These are phyloP conservation scores for Kazachstania africana DNA, from an alignment of 805 yeast genomes.

Conservation along the genomic window DNA sequence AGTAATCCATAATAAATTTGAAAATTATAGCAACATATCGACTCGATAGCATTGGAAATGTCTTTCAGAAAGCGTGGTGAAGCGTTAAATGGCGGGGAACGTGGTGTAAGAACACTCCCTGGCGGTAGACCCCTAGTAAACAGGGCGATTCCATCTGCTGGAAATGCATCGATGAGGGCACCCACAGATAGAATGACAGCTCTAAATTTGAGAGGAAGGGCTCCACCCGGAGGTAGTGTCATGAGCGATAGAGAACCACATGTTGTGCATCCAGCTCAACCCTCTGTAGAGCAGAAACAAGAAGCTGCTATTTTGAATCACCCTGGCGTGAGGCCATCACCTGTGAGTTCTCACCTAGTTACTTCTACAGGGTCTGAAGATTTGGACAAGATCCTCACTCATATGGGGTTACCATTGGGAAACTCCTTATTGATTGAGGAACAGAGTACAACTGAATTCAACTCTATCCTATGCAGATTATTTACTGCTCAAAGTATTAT, in stretches of 20 bases:
- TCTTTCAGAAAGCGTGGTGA: conserved; percentile 52
- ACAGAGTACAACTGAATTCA: conserved; percentile 78
- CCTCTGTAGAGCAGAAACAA: background rate
- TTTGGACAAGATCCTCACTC: conserved; percentile 62
- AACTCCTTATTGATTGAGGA: conserved; percentile 63
- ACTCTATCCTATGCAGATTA: conserved; percentile 53
- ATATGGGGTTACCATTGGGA: conserved; percentile 81
- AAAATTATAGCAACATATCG: too few relatives aligned
- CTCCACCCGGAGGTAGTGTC: background rate
- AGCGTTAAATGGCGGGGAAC: conserved; percentile 20
- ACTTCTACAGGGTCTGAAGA: conserved; percentile 73
- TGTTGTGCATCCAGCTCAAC: background rate
- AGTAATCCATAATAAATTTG: too few relatives aligned
- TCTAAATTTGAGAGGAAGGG: background rate
- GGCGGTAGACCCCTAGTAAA: too few relatives aligned
- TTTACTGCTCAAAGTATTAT: conserved; percentile 69
- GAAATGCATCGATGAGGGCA: background rate
- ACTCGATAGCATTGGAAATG: too few relatives aligned
- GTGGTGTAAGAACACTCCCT: conserved; percentile 2
- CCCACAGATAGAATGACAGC: background rate
- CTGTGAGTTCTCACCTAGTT: conserved; percentile 57
- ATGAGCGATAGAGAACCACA: background rate
- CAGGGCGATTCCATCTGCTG: conserved; percentile 1
- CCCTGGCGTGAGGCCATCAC: conserved; percentile 67
- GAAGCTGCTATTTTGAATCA: conserved; percentile 21